Percentiles rank a stretch among this genome's conserved stretches.
Evolutionary conservation across 1,139 yeast genomes (phyloP).

Genomic region (Pichia cactophila): DNA sequence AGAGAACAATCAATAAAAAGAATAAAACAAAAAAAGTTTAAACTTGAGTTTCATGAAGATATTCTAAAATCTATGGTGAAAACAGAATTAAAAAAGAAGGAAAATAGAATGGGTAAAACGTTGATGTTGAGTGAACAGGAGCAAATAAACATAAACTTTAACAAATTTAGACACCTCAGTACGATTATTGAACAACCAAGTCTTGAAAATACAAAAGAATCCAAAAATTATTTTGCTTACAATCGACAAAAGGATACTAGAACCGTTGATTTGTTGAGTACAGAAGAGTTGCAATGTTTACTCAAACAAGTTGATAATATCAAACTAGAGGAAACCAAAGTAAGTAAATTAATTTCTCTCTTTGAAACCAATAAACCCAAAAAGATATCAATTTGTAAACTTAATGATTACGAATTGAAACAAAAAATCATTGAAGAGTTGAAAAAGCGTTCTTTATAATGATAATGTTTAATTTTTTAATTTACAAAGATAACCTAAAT

Average conservation of each 20-base stretch:
- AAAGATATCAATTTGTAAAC: conserved; percentile 11
- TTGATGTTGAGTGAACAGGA: conserved; percentile 7
- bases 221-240: neutral
- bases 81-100: conserved; percentile 3
- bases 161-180: conserved; percentile 10
- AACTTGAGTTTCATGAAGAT: conserved; percentile 12
- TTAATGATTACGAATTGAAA: conserved; percentile 15
- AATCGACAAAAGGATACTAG: conserved; percentile 9
- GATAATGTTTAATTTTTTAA: neutral
- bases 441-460: conserved; percentile 9
- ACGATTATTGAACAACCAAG: conserved; percentile 11
- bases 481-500: neutral
- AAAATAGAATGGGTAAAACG: conserved; percentile 1
- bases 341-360: conserved; percentile 15
- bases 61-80: conserved; percentile 9
- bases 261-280: conserved; percentile 3
- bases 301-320: conserved; percentile 5
- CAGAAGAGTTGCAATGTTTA: conserved; percentile 8
- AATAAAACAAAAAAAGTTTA: conserved; percentile 7
- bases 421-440: conserved; percentile 16
- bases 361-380: conserved; percentile 15
- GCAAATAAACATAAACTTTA: conserved; percentile 13
- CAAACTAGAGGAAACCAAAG: conserved; percentile 9
- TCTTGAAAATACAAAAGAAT: neutral
- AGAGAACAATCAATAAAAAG: conserved; percentile 1